Evolutionary conservation across 306 rosid species (phyloP).

Genomic region (Rosa rugosa): DNA sequence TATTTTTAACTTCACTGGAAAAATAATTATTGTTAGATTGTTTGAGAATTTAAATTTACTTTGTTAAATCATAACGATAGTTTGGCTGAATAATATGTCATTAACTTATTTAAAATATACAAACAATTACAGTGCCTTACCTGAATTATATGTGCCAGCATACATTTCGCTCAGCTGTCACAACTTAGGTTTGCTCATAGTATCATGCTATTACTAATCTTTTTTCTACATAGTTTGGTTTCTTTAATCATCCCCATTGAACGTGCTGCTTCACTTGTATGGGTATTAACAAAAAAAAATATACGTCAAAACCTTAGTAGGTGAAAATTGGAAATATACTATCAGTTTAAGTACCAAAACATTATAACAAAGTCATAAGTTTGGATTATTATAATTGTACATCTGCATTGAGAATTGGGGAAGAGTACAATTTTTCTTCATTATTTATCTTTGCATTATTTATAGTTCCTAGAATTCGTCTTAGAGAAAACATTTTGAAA

Average conservation of each 20-base stretch:
- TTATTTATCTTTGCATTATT: background rate
- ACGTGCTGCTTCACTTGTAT: constrained; percentile 46
- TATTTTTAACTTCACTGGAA: background rate
- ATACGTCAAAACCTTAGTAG: background rate
- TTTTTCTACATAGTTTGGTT: background rate
- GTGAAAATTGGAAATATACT: background rate
- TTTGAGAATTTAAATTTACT: background rate
- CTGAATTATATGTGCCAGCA: background rate
- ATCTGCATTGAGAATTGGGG: constrained; percentile 10
- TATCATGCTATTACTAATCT: background rate
- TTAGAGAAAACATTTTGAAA: background rate
- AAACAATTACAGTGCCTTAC: background rate
- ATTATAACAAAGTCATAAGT: constrained; percentile 21
- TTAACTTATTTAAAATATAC: background rate
- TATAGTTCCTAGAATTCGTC: background rate
- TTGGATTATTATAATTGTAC: constrained; percentile 5
- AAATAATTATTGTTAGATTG: background rate
- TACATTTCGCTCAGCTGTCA: constrained; percentile 12
- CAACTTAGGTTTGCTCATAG: background rate
- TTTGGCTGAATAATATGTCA: background rate
- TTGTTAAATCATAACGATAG: background rate
- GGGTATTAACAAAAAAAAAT: constrained; percentile 12
- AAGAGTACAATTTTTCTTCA: background rate
- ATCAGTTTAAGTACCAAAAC: constrained; percentile 7
- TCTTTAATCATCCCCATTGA: constrained; percentile 27